phyloP scores from a whole-genome alignment of 495 filamentous ascomycete species.

The Lentithecium fluviatile region DNA sequence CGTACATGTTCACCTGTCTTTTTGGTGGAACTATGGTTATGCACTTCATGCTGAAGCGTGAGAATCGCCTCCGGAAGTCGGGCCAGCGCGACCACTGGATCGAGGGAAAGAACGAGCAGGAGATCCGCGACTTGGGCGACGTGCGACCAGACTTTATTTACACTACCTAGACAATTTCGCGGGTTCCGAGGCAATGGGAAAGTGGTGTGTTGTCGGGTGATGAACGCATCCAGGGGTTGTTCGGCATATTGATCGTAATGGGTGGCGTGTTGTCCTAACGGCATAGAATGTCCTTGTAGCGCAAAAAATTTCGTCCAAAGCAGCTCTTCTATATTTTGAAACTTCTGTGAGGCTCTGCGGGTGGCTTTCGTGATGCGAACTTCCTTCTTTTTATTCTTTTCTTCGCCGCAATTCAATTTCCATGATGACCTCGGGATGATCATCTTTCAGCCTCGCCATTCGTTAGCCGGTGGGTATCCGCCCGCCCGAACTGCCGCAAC shows the following conservation, averaged over 20 bases:
- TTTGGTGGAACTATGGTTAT: slow-evolving; percentile 64
- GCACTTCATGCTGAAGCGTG: slow-evolving; percentile 59
- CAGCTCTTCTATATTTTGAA: no score
- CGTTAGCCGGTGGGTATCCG: background rate
- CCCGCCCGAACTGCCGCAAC: background rate
- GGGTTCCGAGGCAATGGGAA: background rate
- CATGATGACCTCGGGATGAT: background rate
- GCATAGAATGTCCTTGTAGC: no score
- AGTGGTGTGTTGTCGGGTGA: background rate
- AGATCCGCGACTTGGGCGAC: slow-evolving; percentile 68
- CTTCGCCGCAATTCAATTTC: background rate
- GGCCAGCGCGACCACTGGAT: slow-evolving; percentile 72
- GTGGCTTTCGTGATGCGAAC: background rate
- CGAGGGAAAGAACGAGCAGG: slow-evolving; percentile 56
- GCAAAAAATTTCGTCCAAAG: no score
- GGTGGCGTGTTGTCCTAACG: no score
- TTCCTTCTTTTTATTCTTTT: background rate
- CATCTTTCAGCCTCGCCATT: background rate
- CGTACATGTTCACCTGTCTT: slow-evolving; percentile 61
- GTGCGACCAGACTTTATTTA: slow-evolving; percentile 34
- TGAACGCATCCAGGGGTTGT: background rate
- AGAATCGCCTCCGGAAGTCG: slow-evolving; percentile 58
- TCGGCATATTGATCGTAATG: background rate
- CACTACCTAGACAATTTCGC: slow-evolving; percentile 18
- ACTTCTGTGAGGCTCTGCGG: no score